Evolutionary conservation across 2,329 filamentous ascomycete genomes (phyloP), one percentile per base, ranked within the genome.

Genomic region (Blastomyces silverae): DNA sequence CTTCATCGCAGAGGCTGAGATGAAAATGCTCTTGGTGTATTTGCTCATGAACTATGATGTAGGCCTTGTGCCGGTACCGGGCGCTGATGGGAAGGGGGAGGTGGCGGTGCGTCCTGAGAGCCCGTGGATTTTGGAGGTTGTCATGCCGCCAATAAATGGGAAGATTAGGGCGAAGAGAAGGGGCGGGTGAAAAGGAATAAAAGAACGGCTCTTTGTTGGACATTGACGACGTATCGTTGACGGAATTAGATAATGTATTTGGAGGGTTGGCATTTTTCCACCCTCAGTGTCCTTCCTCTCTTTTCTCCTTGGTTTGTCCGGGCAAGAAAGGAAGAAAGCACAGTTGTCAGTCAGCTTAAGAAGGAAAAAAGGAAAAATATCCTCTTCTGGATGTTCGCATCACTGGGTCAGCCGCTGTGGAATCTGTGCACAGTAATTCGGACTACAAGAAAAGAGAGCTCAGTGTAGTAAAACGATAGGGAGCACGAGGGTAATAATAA

Each of bases 41-140:
- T 46, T 60, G 57, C 39, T 60, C 25, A 60, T 60, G 57, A 60
- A 60, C 17, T 60, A 48, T 44, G 57, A 60, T 44, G 8, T 60
- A 31, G 37, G 17, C 50, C 25, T 53, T 2, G 25, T 31, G 22
- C 39, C 39, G 15, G 57, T 60, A 2, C n/a, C 37, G 10, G 39
- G 42, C 28, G 7, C 37, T 20, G 57, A 42, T 31, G 57, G 37
- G 13, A 44, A 44, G 37, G 57, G 57, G 31, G 55, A 39, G 20
- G 20, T 57, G 20, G 31, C 7, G 8, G 55, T 39, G 15, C 37
- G 57, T 13, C 57, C 57, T n/a, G n/a, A 28, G 8, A 60, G 42
- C 39, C 57, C 3, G 22, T 60, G 57, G 57, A 31, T 60, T 20
- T 25, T 48, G 57, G 57, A 60, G 57, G 57, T 46, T 46, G 6